Conservation (phyloP, 176 grass and related monocot species). For the Lolium multiflorum region DNA sequence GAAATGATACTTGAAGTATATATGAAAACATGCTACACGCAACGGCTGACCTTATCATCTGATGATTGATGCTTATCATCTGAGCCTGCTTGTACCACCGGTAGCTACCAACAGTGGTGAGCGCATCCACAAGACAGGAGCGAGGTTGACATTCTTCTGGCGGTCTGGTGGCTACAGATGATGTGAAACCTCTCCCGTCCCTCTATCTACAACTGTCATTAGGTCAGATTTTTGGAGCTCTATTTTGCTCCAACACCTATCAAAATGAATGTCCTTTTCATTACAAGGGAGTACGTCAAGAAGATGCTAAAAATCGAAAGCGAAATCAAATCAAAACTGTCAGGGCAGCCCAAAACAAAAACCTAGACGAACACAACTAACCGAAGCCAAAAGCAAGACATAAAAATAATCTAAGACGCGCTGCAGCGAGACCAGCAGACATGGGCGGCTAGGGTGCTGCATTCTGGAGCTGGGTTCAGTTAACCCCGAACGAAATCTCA, state of each 20-base stretch:
- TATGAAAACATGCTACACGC: neutral
- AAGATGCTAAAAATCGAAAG: too few relatives aligned
- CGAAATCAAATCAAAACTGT: too few relatives aligned
- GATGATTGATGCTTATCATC: neutral
- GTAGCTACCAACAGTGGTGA: conserved; percentile 22
- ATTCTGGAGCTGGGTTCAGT: neutral
- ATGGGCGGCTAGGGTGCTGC: neutral
- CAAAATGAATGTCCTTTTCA: too few relatives aligned
- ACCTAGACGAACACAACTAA: too few relatives aligned
- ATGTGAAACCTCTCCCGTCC: neutral
- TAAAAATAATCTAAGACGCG: neutral
- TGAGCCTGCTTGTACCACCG: neutral
- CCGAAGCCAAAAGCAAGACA: too few relatives aligned
- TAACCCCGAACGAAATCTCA: neutral
- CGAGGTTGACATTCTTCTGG: conserved; percentile 29
- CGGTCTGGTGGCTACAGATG: conserved; percentile 23
- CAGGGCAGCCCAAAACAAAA: too few relatives aligned
- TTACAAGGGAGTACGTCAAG: too few relatives aligned
- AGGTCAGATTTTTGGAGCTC: too few relatives aligned
- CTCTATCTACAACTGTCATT: neutral
- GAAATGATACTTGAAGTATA: neutral
- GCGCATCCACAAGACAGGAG: neutral
- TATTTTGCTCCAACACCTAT: too few relatives aligned
- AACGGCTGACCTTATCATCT: conserved; percentile 5
- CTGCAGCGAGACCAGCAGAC: neutral